Conservation (phyloP, 1,139 yeast species). For the Geotrichum reessii region DNA sequence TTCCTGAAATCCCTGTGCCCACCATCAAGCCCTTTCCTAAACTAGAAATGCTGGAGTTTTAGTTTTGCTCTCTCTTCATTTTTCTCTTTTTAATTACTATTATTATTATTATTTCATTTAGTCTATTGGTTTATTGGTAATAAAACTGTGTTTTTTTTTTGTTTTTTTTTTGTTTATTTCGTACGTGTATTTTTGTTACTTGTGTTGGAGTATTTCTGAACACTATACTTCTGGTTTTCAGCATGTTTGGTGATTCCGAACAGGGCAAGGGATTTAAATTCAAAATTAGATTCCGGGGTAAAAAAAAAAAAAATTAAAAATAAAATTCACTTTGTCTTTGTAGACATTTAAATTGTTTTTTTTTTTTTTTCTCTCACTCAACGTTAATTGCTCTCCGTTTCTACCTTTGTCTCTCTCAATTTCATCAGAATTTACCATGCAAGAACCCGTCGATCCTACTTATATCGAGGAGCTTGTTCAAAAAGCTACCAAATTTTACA, state of each 20-base stretch:
- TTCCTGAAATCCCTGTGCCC: slow-evolving; percentile 26
- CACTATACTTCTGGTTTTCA: neutral
- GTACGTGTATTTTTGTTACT: neutral
- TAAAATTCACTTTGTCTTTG: neutral
- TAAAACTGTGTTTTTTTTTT: neutral
- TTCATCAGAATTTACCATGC: neutral
- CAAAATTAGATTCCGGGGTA: neutral
- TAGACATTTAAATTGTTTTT: neutral
- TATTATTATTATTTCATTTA: neutral
- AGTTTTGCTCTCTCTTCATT: neutral
- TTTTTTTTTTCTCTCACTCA: neutral
- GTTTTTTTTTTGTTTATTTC: neutral
- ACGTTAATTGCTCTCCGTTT: neutral
- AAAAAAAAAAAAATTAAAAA: too few relatives aligned
- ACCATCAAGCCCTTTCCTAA: slow-evolving; percentile 20
- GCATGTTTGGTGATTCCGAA: neutral
- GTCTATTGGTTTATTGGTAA: neutral
- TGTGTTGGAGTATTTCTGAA: neutral
- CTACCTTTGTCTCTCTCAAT: neutral
- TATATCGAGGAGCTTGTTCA: slow-evolving; percentile 7
- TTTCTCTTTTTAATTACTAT: neutral
- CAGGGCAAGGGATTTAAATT: neutral
- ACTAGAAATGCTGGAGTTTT: slow-evolving; percentile 15
- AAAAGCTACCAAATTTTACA: slow-evolving; percentile 13
- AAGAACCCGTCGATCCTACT: slow-evolving; percentile 2